A percentile compares a stretch with the other conserved stretches of the same genome.
These are phyloP conservation scores for Pseudevernia furfuracea DNA, from an alignment of 495 filamentous ascomycete species.

Conservation along the genomic window DNA sequence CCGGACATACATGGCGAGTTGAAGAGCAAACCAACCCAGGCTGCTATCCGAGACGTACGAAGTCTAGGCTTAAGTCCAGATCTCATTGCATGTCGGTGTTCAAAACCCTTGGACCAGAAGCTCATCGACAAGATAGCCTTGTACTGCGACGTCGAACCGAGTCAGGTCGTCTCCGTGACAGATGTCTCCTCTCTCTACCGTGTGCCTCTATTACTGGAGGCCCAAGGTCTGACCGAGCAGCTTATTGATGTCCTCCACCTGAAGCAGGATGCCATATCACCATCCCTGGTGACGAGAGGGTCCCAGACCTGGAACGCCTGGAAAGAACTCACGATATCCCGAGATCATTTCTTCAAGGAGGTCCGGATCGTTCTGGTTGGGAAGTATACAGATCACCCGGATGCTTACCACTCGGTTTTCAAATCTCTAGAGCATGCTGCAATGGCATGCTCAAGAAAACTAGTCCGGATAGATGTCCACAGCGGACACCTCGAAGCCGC, in stretches of 20 bases:
- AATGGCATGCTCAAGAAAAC: constrained; percentile 75
- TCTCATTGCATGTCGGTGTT: constrained; percentile 89
- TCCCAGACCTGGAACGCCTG: constrained; percentile 63
- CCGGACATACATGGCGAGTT: constrained; percentile 73
- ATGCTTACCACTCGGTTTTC: constrained; percentile 73
- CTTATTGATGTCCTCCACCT: constrained; percentile 56
- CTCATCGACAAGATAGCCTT: constrained; percentile 83
- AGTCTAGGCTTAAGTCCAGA: constrained; percentile 81
- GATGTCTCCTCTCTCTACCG: constrained; percentile 85
- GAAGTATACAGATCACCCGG: constrained; percentile 77
- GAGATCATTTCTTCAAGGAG: constrained; percentile 53
- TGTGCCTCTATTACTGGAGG: constrained; percentile 79
- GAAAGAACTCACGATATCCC: constrained; percentile 56
- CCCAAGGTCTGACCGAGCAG: constrained; percentile 61
- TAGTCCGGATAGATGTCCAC: constrained; percentile 78
- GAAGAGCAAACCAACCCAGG: constrained; percentile 96
- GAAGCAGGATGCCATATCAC: constrained; percentile 38
- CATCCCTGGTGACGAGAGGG: constrained; percentile 49
- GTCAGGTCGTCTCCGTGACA: constrained; percentile 78
- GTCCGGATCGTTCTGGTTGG: constrained; percentile 85
- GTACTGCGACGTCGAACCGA: constrained; percentile 70
- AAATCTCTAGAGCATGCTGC: constrained; percentile 86
- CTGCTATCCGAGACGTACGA: constrained; percentile 73
- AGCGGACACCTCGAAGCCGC: constrained; percentile 69
- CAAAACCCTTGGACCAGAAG: constrained; percentile 56